phyloP scores from a whole-genome alignment of 2,329 filamentous ascomycete genomes.

The Penicillium sp. region DNA sequence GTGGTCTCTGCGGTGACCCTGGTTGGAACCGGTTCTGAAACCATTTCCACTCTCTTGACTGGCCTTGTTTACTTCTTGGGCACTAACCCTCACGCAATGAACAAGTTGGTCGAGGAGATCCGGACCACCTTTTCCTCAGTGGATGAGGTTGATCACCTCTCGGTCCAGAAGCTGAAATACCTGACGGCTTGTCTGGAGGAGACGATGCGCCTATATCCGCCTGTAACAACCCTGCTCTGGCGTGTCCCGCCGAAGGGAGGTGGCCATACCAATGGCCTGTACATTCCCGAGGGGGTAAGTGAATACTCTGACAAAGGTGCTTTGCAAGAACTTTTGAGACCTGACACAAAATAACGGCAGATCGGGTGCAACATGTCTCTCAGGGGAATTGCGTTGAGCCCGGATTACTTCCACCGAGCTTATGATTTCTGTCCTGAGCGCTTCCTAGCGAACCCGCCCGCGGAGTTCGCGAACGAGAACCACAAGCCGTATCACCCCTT shows the following conservation, averaged over 20 bases:
- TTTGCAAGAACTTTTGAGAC: too few relatives aligned
- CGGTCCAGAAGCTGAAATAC: constrained; percentile 41
- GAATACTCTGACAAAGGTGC: too few relatives aligned
- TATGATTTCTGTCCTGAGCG: constrained; percentile 55
- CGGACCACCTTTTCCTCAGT: constrained; percentile 42
- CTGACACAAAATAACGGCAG: not conserved
- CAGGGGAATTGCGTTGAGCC: constrained; percentile 31
- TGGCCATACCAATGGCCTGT: constrained; percentile 26
- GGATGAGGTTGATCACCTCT: constrained; percentile 46
- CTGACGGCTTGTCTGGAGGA: constrained; percentile 51
- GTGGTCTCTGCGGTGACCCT: too few relatives aligned
- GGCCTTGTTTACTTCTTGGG: too few relatives aligned
- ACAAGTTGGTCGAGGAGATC: constrained; percentile 46
- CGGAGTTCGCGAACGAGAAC: too few relatives aligned
- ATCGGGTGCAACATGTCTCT: constrained; percentile 50
- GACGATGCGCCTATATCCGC: constrained; percentile 49
- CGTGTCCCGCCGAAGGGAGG: constrained; percentile 28
- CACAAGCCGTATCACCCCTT: too few relatives aligned
- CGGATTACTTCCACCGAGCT: constrained; percentile 50
- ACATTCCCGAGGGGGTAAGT: constrained; percentile 28
- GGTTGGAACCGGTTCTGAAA: too few relatives aligned
- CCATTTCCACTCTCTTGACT: too few relatives aligned
- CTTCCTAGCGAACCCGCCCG: constrained; percentile 16
- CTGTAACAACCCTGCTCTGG: constrained; percentile 31
- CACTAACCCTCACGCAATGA: not conserved